Conservation (phyloP, 2,329 filamentous ascomycete genomes). For the Penicillium sp. region DNA sequence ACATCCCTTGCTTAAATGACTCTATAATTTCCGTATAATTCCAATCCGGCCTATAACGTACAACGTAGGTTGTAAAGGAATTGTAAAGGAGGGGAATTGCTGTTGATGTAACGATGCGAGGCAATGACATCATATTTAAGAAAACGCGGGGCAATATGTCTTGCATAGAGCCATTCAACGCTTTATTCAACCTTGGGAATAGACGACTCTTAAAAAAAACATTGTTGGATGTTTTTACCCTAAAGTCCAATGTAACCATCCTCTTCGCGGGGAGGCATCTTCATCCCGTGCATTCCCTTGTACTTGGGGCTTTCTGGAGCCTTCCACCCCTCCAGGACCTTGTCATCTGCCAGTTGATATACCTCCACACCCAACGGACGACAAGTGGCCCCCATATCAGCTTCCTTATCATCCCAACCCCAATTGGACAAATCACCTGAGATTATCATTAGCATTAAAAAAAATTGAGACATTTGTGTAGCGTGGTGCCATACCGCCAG, state of each 20-base stretch:
- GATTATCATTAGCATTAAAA: conserved; percentile 15
- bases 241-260: conserved; percentile 31
- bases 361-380: conserved; percentile 73
- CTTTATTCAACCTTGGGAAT: neutral
- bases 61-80: neutral
- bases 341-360: conserved; percentile 58
- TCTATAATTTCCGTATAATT: neutral
- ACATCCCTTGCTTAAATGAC: neutral
- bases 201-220: neutral
- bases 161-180: neutral
- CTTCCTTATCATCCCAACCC: conserved; percentile 66
- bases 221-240: neutral
- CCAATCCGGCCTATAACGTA: neutral
- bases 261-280: conserved; percentile 42
- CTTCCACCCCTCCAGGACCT: conserved; percentile 61
- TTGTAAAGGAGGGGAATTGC: neutral
- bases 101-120: neutral
- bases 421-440: conserved; percentile 70
- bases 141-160: neutral
- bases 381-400: conserved; percentile 65
- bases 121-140: conserved; percentile 2
- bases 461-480: neutral
- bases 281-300: conserved; percentile 64
- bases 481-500: conserved; percentile 53
- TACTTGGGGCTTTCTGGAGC: conserved; percentile 61